Evolutionary conservation across 345 rosid genomes (phyloP), one percentile per base, ranked within the genome.

Genomic region (Garcia nutans): DNA sequence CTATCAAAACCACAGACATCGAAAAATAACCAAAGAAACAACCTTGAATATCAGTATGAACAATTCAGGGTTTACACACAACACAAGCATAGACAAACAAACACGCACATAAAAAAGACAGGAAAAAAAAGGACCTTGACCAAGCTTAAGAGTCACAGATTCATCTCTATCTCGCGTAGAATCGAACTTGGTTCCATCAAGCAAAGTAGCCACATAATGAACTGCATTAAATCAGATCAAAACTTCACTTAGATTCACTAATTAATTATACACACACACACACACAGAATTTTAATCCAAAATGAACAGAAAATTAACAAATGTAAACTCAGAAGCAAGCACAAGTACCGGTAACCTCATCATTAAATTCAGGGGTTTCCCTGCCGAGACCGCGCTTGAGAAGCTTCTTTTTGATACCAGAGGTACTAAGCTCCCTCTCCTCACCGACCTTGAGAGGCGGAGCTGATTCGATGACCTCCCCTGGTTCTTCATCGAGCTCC

Each of bases 401-500:
- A 61, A 89, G 89, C 82, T 86, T 87, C 88, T 87, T 87, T 74
- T 44, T 82, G 22, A 89, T 33, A 7, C 87, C 88, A 3, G 81
- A 50, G 52, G 70, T 69, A 49, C 62, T 68, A 24, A 87, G 71
- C 72, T 70, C 82, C 66, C 92, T 86, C 86, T 89, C 92, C 65
- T 91, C 87, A 11, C 89, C 89, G 26, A 91, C 86, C 73, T 84
- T 77, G 44, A 81, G 88, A 66, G 96, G 87, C 3, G 89, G 91
- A 70, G 90, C 88, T 28, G 93, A 89, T 74, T 89, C 88, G 72
- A 90, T 82, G 74, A 75, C 93, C 78, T 87, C 91, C 58, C 91
- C 89, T 1, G 89, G 88, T 74, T 90, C 92, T 75, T 91, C 94
- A 19, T 87, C 91, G 68, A 86, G 77, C 75, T 79, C 88, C 22